phyloP scores from a whole-genome alignment of 1,139 yeast species.

The Pichia inconspicua region DNA sequence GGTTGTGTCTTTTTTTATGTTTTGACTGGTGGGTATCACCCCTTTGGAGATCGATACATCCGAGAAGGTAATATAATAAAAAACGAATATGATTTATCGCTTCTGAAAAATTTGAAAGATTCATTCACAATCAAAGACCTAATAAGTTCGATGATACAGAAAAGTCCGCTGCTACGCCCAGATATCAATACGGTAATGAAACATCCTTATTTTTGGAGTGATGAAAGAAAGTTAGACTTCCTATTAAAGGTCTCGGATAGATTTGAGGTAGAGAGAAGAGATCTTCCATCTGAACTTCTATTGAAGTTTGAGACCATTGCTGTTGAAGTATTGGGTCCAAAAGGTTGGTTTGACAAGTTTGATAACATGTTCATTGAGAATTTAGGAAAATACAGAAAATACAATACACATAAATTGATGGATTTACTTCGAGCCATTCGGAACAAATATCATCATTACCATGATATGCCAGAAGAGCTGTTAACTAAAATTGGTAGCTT shows the following conservation, averaged over 20 bases:
- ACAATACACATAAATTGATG: conserved; percentile 67
- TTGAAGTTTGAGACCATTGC: conserved; percentile 53
- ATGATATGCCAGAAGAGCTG: conserved; percentile 69
- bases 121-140: conserved; percentile 64
- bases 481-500: conserved; percentile 61
- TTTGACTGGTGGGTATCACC: conserved; percentile 80
- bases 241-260: conserved; percentile 82
- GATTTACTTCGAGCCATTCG: conserved; percentile 84
- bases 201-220: conserved; percentile 87
- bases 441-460: conserved; percentile 87
- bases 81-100: conserved; percentile 51
- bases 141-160: conserved; percentile 61
- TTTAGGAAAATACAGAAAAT: conserved; percentile 84
- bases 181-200: conserved; percentile 56
- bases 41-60: conserved; percentile 83
- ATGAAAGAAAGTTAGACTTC: conserved; percentile 71
- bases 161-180: conserved; percentile 67
- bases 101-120: conserved; percentile 36
- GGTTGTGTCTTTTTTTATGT: conserved; percentile 93
- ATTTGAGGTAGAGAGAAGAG: conserved; percentile 80
- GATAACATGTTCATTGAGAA: conserved; percentile 69
- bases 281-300: conserved; percentile 70
- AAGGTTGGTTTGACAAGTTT: conserved; percentile 75
- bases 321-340: conserved; percentile 43
- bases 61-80: conserved; percentile 85